Evolutionary conservation across 2,329 filamentous ascomycete species (phyloP), one percentile per base, ranked within the genome.

Genomic region (Epichloe sylvatica): DNA sequence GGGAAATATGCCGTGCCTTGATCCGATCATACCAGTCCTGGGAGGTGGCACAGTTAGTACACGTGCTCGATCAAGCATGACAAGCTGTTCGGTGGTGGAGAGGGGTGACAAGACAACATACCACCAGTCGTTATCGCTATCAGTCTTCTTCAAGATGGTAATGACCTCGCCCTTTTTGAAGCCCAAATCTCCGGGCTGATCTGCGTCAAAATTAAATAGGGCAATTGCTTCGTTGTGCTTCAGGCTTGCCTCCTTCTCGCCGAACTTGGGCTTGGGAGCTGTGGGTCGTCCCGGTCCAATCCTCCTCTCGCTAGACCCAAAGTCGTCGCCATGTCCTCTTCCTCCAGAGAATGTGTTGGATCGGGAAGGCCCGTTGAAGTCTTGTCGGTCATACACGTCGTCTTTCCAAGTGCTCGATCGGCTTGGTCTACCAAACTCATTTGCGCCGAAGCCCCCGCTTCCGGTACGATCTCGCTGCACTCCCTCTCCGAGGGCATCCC

Each of bases 111-210:
- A 25, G 23, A 5, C 44, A 51, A 77, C 80, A 58, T 74, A 84
- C 81, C 91, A 97, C 91, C 91, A 97, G 65, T 97, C 91, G 51
- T 89, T 90, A 51, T 87, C 85, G 58, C 85, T 96, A 4, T 97
- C 87, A 5, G 91, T 97, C 67, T 86, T 85, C 73, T 98, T 96
- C 51, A 94, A 66, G 51, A 98, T 89, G 1, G 89, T 96, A 56
- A 98, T 96, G 50, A 97, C 68, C 33, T 98, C 92, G 19, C 92
- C 92, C 74, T 98, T 98, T 72, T 94, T 95, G 70, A 98, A 98
- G 0, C 84, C 87, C 50, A 97, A 66, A 64, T 98, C 91, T 4
- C 91, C 91, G 0, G 88, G 81, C 66, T 96, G 90, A 60, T 95
- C 91, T 0, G 89, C 83, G 54, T 97, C 91, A 62, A 98, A 98